These are phyloP conservation scores for Pseudodiploospora longispora DNA, from an alignment of 2,329 filamentous ascomycete species.

Conservation along the genomic window DNA sequence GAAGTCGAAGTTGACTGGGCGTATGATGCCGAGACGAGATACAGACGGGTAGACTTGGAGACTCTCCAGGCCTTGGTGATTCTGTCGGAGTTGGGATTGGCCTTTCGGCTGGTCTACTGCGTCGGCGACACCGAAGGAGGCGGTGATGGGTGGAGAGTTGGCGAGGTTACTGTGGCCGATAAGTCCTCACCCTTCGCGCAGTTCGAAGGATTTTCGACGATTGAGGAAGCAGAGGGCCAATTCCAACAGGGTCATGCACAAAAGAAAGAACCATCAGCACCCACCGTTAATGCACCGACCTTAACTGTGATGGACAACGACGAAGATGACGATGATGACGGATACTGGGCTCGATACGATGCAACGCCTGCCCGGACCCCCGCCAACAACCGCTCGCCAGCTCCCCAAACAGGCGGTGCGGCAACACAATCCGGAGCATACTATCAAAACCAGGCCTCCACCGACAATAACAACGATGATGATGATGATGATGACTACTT, in stretches of 20 bases:
- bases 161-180: slow-evolving; percentile 58
- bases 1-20: slow-evolving; percentile 70
- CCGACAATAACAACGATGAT: slow-evolving; percentile 2
- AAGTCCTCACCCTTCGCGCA: slow-evolving; percentile 46
- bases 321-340: slow-evolving; percentile 61
- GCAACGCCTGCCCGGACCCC: slow-evolving; percentile 60
- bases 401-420: slow-evolving; percentile 34
- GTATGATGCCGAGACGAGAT: slow-evolving; percentile 54
- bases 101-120: slow-evolving; percentile 63
- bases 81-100: slow-evolving; percentile 52
- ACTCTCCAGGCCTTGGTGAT: slow-evolving; percentile 62
- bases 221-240: slow-evolving; percentile 54
- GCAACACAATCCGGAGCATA: slow-evolving; percentile 11
- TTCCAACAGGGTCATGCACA: slow-evolving; percentile 23
- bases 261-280: neutral
- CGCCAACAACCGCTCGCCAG: slow-evolving; percentile 53
- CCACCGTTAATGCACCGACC: slow-evolving; percentile 8
- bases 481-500: slow-evolving; percentile 63
- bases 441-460: slow-evolving; percentile 11
- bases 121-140: slow-evolving; percentile 53
- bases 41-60: slow-evolving; percentile 64
- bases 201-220: slow-evolving; percentile 42
- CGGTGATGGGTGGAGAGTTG: slow-evolving; percentile 61
- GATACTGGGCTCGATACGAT: slow-evolving; percentile 75
- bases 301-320: slow-evolving; percentile 11